phyloP scores from a whole-genome alignment of 2,329 filamentous ascomycete species.

The Diplodia scrobiculata region DNA sequence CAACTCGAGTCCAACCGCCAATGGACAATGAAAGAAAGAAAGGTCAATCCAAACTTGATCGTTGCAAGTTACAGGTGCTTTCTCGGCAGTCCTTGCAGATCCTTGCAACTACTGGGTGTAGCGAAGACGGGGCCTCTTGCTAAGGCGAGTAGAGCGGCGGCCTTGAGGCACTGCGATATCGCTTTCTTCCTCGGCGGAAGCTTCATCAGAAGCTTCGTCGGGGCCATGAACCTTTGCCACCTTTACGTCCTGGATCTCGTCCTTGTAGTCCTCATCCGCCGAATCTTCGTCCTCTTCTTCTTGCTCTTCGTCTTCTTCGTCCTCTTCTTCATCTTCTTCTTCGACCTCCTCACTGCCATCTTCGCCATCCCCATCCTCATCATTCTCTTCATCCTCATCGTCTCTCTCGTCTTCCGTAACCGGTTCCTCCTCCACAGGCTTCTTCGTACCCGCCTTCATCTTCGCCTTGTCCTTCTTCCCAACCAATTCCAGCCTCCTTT shows the following conservation, averaged over 20 bases:
- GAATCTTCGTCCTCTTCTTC: not conserved
- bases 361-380: not conserved
- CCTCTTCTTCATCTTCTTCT: not conserved
- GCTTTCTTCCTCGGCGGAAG: not conserved
- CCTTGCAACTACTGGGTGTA: not conserved
- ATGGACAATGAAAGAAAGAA: not conserved
- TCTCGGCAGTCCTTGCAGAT: not conserved
- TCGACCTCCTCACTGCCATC: not conserved
- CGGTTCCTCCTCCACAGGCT: not conserved
- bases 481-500: no score
- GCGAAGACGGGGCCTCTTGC: not conserved
- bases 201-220: not conserved
- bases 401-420: not conserved
- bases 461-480: no score
- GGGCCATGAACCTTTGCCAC: not conserved
- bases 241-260: not conserved
- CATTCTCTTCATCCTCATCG: not conserved
- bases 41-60: not conserved
- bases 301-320: not conserved
- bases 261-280: not conserved
- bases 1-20: not conserved
- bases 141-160: not conserved
- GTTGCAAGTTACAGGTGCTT: not conserved
- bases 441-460: not conserved
- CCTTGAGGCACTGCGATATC: not conserved